Evolutionary conservation across 768 basidiomycete species (phyloP), one percentile per base, ranked within the genome.

Genomic region (Tremella fuciformis): DNA sequence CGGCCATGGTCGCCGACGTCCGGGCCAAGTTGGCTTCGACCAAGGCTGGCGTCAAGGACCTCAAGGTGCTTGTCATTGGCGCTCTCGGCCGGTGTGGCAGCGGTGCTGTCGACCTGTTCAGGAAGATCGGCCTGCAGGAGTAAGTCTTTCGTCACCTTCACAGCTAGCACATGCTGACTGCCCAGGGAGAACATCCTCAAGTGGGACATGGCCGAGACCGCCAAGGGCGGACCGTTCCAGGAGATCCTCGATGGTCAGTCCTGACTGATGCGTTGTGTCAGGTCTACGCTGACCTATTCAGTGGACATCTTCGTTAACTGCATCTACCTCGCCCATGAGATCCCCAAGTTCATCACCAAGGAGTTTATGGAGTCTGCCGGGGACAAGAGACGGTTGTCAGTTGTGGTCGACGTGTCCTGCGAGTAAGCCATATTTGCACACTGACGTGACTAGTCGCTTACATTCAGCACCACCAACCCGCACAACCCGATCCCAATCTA

Each of bases 221-320:
- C 87, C 69, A 93, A 91, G 80, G 93, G 93, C 26, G 96, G 96
- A 1, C 96, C 96, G 0, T 98, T 97, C 81, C 78, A 83, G 47
- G 94, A 98, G 80, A 91, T 99, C 59, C 83, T 98, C 25, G 90
- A 91, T 63, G 80, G 80, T 80, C 50, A 64, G 79, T 52, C 11
- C n/a, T 22, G 15, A 1, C 34, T n/a, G n/a, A n/a, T n/a, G n/a
- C n/a, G n/a, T n/a, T n/a, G n/a, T n/a, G n/a, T n/a, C n/a, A n/a
- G n/a, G n/a, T 4, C 21, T 16, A 8, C 24, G 46, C 50, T 64
- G 29, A 57, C 11, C 13, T 6, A 15, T 13, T 13, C 60, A 81
- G 94, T 91, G 63, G 94, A 99, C 79, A 85, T 99, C 69, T 97
- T 99, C 72, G 85, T 98, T 82, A 99, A 99, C 81, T 98, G 96